Percentiles rank a stretch among this genome's conserved stretches.
These are phyloP conservation scores for Trebouxia sp. DNA, from an alignment of 139 green algal genomes.

Conservation along the genomic window DNA sequence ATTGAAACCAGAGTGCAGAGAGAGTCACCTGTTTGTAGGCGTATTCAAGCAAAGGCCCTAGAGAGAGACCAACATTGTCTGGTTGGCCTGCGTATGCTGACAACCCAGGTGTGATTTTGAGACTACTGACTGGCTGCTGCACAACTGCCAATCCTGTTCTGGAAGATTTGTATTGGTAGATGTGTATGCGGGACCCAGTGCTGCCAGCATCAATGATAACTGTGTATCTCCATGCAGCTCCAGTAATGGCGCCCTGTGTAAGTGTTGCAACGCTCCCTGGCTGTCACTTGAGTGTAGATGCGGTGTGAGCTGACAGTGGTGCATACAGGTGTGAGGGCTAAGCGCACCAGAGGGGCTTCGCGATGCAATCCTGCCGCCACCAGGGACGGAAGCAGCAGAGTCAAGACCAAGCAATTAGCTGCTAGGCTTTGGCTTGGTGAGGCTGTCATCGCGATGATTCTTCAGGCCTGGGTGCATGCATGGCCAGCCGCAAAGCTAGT, in stretches of 20 bases:
- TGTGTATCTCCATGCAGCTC: slow-evolving; percentile 57
- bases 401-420: neutral
- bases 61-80: slow-evolving; percentile 17
- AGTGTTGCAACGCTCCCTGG: too few relatives aligned
- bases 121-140: neutral
- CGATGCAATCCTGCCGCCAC: neutral
- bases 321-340: too few relatives aligned
- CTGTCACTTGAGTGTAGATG: too few relatives aligned
- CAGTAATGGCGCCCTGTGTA: neutral
- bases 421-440: neutral
- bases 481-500: neutral
- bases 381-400: neutral
- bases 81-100: slow-evolving; percentile 18
- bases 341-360: neutral
- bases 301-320: too few relatives aligned
- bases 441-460: neutral
- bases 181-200: slow-evolving; percentile 91
- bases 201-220: slow-evolving; percentile 95
- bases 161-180: slow-evolving; percentile 76
- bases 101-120: slow-evolving; percentile 4
- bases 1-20: too few relatives aligned
- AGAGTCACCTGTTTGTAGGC: neutral
- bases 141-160: slow-evolving; percentile 3
- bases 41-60: neutral
- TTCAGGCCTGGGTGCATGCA: neutral